These are phyloP conservation scores for Parmales sp. DNA, from an alignment of 108 stramenopile genomes.

Conservation along the genomic window DNA sequence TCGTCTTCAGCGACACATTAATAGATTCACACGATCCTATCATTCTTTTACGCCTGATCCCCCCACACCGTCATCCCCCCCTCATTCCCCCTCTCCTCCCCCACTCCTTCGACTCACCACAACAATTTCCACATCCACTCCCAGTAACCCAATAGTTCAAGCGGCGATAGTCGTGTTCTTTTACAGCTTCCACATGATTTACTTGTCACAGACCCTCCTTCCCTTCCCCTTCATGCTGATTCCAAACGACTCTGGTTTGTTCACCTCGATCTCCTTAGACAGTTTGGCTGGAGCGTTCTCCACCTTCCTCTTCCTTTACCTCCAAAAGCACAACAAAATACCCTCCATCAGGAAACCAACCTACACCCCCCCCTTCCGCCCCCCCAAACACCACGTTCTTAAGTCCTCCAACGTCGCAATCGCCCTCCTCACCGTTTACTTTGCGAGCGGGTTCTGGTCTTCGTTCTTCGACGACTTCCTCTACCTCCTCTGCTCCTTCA, in stretches of 20 bases:
- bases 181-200: slow-evolving; percentile 54
- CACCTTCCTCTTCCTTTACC: slow-evolving; percentile 27
- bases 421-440: slow-evolving; percentile 56
- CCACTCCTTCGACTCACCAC: no score
- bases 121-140: slow-evolving; percentile 1
- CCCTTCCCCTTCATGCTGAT: slow-evolving; percentile 75
- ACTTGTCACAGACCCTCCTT: slow-evolving; percentile 57
- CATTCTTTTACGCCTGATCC: not conserved
- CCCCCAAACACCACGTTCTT: slow-evolving; percentile 18
- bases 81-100: no score
- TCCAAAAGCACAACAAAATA: not conserved
- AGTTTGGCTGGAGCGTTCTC: slow-evolving; percentile 56
- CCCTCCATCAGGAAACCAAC: slow-evolving; percentile 8
- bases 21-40: not conserved
- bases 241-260: slow-evolving; percentile 71
- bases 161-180: slow-evolving; percentile 26
- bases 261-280: slow-evolving; percentile 67
- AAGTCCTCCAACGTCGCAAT: slow-evolving; percentile 37
- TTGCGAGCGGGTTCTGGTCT: slow-evolving; percentile 59
- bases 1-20: not conserved
- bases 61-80: no score
- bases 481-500: slow-evolving; percentile 47
- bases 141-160: slow-evolving; percentile 42
- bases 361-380: not conserved
- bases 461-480: slow-evolving; percentile 60